Base-by-base conservation (phyloP, 805 yeast genomes). In the Wickerhamomyces xylosicus region DNA sequence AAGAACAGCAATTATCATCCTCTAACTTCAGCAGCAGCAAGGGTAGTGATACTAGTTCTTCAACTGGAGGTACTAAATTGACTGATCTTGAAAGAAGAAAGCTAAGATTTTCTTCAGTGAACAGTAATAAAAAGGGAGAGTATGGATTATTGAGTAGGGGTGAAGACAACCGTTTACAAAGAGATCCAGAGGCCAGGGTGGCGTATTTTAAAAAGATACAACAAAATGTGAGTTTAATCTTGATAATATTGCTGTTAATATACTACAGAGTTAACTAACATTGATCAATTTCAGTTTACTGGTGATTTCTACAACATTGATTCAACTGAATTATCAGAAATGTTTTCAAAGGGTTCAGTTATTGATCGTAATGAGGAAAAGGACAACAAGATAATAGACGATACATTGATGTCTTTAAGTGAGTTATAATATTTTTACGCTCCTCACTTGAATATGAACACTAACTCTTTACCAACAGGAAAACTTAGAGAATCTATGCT, bases 111-210 rank as follows among this genome's bases (percentile, higher is more conserved):
- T 37, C 47, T 5, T 42, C 42, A 0, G 54, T 58, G 4, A 49
- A 53, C 6, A 37, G 42, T 2, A 47, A 47, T 21, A 49, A 52
- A 14, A 38, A 46, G 29, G 45, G 46, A 15, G 66, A 61, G 6
- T 74, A 66, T 44, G 83, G 85, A 0, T 59, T 74, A 37, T 55
- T 77, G 7, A 79, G 85, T 45, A 59, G 85, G 41, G 84, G 85
- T 1, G 78, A 71, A 34, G 77, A 71, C 40, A 52, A 51, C 37
- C 52, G 71, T 31, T 59, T 79, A 33, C 77, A 69, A 47, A 49
- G 56, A 4, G 69, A 70, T 47, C 61, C 61, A 3, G 37, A 40
- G 4, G 71, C 67, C 9, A 58, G 84, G 46, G 50, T 47, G 5
- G 54, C 53, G 21, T 66, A 63, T 37, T 71, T 70, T 47, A 47